Evolutionary conservation across 2,329 filamentous ascomycete genomes (phyloP).

Genomic region (Orbilia brochopaga): DNA sequence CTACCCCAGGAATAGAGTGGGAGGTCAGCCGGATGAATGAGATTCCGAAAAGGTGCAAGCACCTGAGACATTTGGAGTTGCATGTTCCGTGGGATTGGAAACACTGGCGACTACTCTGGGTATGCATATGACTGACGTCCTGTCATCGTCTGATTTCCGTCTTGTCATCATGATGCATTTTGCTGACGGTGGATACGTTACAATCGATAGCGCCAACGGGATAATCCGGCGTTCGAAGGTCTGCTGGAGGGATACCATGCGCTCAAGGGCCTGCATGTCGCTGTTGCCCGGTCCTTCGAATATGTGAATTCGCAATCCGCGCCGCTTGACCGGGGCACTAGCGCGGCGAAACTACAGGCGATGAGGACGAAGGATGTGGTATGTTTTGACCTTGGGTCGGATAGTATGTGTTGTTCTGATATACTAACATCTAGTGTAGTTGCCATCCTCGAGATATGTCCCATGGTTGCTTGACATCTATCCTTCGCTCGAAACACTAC

Average conservation of each 20-base stretch:
- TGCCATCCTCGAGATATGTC: constrained; percentile 43
- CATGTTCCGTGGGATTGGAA: constrained; percentile 49
- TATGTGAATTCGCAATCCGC: constrained; percentile 42
- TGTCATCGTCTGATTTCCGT: constrained; percentile 7
- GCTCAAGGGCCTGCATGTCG: constrained; percentile 35
- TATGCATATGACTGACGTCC: constrained; percentile 36
- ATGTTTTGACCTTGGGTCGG: constrained; percentile 18
- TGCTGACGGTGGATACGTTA: constrained; percentile 23
- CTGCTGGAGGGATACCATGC: constrained; percentile 47
- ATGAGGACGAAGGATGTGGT: constrained; percentile 47
- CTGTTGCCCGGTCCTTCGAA: constrained; percentile 41
- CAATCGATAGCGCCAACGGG: constrained; percentile 42
- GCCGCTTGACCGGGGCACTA: constrained; percentile 38
- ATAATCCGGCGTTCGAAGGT: constrained; percentile 39
- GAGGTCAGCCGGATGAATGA: constrained; percentile 50
- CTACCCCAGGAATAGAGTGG: constrained; percentile 49
- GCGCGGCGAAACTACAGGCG: constrained; percentile 40
- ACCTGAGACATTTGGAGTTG: constrained; percentile 46
- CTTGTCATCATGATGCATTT: background rate
- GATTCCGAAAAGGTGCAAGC: constrained; percentile 45
- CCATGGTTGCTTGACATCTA: constrained; percentile 45
- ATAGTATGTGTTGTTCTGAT: constrained; percentile 18
- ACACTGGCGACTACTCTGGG: constrained; percentile 46
- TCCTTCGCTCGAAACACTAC: constrained; percentile 34
- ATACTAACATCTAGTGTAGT: constrained; percentile 12